phyloP scores from a whole-genome alignment of 129 eudicot genomes.

The Mikania micrantha region DNA sequence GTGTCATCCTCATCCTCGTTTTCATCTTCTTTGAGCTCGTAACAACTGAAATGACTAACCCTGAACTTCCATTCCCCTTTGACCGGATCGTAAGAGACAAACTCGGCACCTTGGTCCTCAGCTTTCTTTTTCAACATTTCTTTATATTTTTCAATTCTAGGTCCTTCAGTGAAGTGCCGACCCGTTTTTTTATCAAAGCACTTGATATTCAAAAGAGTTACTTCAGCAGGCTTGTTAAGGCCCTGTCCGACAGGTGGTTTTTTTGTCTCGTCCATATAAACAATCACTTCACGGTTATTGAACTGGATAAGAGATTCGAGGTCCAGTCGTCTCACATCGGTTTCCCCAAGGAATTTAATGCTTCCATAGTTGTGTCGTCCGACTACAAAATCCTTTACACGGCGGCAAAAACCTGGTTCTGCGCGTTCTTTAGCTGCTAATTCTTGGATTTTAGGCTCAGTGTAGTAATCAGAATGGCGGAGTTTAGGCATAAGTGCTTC shows the following conservation, averaged over 20 bases:
- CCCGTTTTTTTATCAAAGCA: constrained; percentile 84
- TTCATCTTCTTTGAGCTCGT: constrained; percentile 38
- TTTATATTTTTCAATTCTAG: constrained; percentile 72
- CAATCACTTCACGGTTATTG: constrained; percentile 86
- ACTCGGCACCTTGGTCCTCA: constrained; percentile 95
- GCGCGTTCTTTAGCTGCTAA: constrained; percentile 95
- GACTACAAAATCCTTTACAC: constrained; percentile 70
- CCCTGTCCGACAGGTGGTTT: constrained; percentile 98
- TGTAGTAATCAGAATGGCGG: constrained; percentile 85
- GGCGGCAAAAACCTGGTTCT: constrained; percentile 82
- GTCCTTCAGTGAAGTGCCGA: constrained; percentile 58
- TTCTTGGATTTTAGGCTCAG: constrained; percentile 89
- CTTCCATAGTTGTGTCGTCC: constrained; percentile 78
- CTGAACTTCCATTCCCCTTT: constrained; percentile 95
- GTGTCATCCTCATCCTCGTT: constrained; percentile 18
- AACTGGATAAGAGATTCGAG: constrained; percentile 82
- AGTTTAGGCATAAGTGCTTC: constrained; percentile 98
- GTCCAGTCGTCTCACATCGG: constrained; percentile 79
- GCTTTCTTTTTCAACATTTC: constrained; percentile 84
- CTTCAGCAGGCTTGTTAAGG: constrained; percentile 91
- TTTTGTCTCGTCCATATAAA: constrained; percentile 88
- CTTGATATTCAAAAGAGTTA: constrained; percentile 84
- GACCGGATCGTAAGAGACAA: constrained; percentile 72
- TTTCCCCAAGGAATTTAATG: constrained; percentile 86
- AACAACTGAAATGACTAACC: constrained; percentile 80